Evolutionary conservation across 2,329 filamentous ascomycete species (phyloP), one percentile per base, ranked within the genome.

Genomic region (Annulohypoxylon truncatum): DNA sequence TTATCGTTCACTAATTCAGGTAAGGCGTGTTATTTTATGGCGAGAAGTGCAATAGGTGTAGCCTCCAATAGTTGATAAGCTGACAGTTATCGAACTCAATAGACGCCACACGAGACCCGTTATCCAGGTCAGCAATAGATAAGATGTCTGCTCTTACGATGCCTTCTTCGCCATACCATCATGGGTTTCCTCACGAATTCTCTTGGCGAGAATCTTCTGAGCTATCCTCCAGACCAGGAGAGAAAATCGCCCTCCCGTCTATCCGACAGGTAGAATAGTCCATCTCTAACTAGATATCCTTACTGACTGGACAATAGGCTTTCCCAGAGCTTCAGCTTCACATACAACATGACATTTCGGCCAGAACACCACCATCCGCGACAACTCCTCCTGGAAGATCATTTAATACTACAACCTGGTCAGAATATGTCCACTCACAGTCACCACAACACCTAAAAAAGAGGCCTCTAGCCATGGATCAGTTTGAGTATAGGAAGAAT

Each of bases 81-180:
- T 26, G 10, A 40, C 51, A 38, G 33, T 64, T 72, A 57, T 69
- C 60, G 29, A 48, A 35, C 2, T 18, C 51, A 20, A 33, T 55
- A 73, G 71, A 40, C 26, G 22, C 26, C 40, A 47, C 40, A 5
- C 50, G 35, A 46, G 33, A 55, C 35, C 38, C 15, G 38, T 38
- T 65, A 42, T 20, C 6, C 28, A 35, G 35, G 35, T 18, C 50
- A 22, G n/a, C n/a, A 18, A 10, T 46, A 4, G 46, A 74, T 75
- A 84, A 81, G 42, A 85, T 85, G 83, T 83, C 83, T 74, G 82
- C 81, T 74, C 78, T 85, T 71, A 79, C 82, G 67, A 85, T 84
- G 77, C 75, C 82, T 66, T 76, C 80, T 54, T 78, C 82, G 12
- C 75, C 80, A 55, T 75, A 80, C 35, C 79, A 82, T 66, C 73